Evolutionary conservation across 805 yeast genomes (phyloP).

Genomic region (Zygosaccharomyces gambellarensis): DNA sequence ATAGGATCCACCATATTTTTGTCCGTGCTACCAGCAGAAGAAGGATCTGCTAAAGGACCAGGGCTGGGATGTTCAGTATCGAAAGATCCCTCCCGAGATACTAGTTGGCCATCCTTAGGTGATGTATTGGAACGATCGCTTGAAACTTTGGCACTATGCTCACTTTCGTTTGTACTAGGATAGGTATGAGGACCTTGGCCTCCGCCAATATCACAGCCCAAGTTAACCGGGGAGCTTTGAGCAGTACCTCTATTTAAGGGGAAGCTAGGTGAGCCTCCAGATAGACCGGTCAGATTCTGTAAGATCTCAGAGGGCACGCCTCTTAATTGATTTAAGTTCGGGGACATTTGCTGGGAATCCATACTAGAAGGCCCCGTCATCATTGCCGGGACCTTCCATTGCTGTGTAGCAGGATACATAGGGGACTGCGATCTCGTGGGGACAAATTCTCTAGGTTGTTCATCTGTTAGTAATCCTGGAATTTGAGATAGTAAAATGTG

Average conservation of each 20-base stretch:
- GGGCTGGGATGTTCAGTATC: constrained; percentile 1
- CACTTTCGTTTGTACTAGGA: constrained; percentile 3
- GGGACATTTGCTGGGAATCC: constrained; percentile 12
- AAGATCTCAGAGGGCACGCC: constrained; percentile 21
- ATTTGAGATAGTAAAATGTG: constrained; percentile 69
- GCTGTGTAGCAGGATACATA: constrained; percentile 14
- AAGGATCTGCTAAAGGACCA: not conserved
- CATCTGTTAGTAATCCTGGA: constrained; percentile 52
- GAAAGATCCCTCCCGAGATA: not conserved
- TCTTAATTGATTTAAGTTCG: constrained; percentile 16
- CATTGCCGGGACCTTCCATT: constrained; percentile 8
- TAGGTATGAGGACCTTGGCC: not conserved
- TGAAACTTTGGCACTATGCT: not conserved
- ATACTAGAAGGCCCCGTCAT: constrained; percentile 5
- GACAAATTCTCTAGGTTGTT: constrained; percentile 15
- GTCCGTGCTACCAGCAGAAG: not conserved
- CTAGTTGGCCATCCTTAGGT: not conserved
- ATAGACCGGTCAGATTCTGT: constrained; percentile 18
- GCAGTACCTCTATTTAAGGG: constrained; percentile 1
- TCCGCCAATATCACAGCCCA: not conserved
- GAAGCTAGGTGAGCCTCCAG: constrained; percentile 15
- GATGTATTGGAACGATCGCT: not conserved
- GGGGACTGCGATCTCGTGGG: constrained; percentile 26
- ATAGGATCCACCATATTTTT: not conserved
- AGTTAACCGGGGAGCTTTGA: constrained; percentile 5